phyloP scores from a whole-genome alignment of 2,329 filamentous ascomycete genomes.

The Trichophaea hybrida region DNA sequence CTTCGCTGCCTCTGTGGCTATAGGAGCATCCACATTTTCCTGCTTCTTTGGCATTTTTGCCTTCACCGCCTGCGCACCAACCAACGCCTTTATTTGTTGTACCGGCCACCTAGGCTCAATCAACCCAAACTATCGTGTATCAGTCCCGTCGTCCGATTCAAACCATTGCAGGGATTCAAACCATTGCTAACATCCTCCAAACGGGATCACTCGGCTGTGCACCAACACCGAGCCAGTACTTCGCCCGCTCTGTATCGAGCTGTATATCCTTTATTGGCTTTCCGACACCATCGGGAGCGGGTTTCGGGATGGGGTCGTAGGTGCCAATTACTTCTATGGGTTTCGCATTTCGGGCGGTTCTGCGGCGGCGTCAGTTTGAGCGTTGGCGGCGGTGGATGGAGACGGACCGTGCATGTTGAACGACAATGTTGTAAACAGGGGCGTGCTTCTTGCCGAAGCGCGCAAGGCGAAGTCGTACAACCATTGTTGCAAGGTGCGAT shows the following conservation, averaged over 20 bases:
- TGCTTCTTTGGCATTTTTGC: background rate
- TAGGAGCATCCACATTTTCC: background rate
- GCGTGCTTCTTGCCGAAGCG: constrained; percentile 77
- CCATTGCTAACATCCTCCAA: constrained; percentile 76
- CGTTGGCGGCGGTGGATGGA: background rate
- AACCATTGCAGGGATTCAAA: constrained; percentile 29
- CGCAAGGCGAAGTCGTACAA: constrained; percentile 82
- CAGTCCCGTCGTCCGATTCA: background rate
- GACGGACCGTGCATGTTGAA: constrained; percentile 68
- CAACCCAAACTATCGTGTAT: constrained; percentile 16
- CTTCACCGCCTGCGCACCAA: constrained; percentile 6
- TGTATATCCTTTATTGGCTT: constrained; percentile 81
- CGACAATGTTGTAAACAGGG: constrained; percentile 97
- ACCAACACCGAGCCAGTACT: constrained; percentile 94
- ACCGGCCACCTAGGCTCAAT: constrained; percentile 26
- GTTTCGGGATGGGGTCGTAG: constrained; percentile 54
- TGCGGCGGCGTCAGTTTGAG: constrained; percentile 30
- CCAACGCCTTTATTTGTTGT: constrained; percentile 15
- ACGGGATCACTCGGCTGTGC: constrained; percentile 85
- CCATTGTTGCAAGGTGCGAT: constrained; percentile 45
- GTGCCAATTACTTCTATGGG: constrained; percentile 86
- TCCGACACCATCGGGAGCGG: constrained; percentile 45
- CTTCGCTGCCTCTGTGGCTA: background rate
- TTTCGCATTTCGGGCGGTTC: constrained; percentile 71
- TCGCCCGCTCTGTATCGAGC: constrained; percentile 63